These are phyloP conservation scores for Allantophomopsis lycopodina DNA, from an alignment of 2,329 filamentous ascomycete genomes.

Conservation along the genomic window DNA sequence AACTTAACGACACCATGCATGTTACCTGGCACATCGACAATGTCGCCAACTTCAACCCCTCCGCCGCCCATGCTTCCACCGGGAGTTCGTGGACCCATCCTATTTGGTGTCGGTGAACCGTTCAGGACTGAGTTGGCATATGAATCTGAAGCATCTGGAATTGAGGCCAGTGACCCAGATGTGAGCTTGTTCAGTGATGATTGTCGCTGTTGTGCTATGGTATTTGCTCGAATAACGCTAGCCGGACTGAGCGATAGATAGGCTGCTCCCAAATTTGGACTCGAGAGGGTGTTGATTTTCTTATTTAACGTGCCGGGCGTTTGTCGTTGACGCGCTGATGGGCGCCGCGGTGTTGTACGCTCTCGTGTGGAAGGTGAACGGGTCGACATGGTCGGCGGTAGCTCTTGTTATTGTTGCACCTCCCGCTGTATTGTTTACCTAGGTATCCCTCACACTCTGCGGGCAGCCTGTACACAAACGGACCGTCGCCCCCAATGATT, in stretches of 20 bases:
- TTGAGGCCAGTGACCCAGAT: constrained; percentile 43
- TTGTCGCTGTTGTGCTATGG: constrained; percentile 46
- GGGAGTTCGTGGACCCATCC: constrained; percentile 38
- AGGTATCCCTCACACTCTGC: too few relatives aligned
- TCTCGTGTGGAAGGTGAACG: constrained; percentile 1
- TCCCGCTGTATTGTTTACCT: too few relatives aligned
- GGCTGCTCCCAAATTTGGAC: constrained; percentile 38
- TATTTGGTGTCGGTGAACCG: constrained; percentile 21
- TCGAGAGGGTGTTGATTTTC: constrained; percentile 34
- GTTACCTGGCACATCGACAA: constrained; percentile 82
- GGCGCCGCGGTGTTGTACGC: constrained; percentile 13
- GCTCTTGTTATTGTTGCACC: too few relatives aligned
- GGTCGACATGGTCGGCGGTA: constrained; percentile 6
- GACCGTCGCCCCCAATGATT: too few relatives aligned
- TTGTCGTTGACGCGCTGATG: constrained; percentile 17
- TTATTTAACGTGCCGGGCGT: constrained; percentile 8
- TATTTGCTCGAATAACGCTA: constrained; percentile 6
- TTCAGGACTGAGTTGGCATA: constrained; percentile 44
- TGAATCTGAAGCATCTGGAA: constrained; percentile 51
- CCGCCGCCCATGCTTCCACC: constrained; percentile 29
- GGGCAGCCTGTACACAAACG: too few relatives aligned
- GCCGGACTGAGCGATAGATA: constrained; percentile 6
- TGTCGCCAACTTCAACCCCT: constrained; percentile 62
- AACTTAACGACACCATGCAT: constrained; percentile 89
- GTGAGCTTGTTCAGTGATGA: constrained; percentile 58